Evolutionary conservation across 305 asterid genomes (phyloP).

Genomic region (Fraxinus sp.): DNA sequence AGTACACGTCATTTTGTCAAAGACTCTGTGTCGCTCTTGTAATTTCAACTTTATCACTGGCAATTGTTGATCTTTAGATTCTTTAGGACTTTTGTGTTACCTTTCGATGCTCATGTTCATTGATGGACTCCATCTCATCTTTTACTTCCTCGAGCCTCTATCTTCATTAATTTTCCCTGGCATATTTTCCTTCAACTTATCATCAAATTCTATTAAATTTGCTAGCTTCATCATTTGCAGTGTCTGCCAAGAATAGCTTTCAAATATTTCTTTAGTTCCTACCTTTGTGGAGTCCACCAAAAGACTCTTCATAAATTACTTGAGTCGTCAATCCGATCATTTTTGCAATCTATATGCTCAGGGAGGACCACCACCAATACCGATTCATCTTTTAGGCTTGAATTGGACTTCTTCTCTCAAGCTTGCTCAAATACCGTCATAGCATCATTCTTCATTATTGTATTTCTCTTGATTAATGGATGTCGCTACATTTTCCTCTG

Average conservation of each 20-base stretch:
- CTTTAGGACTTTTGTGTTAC: background rate
- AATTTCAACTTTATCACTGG: background rate
- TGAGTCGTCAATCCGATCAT: background rate
- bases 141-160: background rate
- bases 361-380: background rate
- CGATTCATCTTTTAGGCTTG: background rate
- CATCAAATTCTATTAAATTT: background rate
- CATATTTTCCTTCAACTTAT: background rate
- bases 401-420: background rate
- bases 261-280: background rate
- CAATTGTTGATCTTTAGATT: background rate
- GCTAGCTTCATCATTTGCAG: background rate
- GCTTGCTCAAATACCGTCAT: background rate
- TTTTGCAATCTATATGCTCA: background rate
- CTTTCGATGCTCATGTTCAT: background rate
- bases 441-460: background rate
- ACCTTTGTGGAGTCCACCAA: background rate
- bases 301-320: background rate
- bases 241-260: background rate
- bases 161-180: background rate
- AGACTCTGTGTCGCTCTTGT: background rate
- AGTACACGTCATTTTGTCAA: background rate
- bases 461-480: background rate
- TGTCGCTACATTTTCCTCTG: background rate
- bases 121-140: background rate